Evolutionary conservation across 306 rosid species (phyloP).

Genomic region (Trifolium pratense): DNA sequence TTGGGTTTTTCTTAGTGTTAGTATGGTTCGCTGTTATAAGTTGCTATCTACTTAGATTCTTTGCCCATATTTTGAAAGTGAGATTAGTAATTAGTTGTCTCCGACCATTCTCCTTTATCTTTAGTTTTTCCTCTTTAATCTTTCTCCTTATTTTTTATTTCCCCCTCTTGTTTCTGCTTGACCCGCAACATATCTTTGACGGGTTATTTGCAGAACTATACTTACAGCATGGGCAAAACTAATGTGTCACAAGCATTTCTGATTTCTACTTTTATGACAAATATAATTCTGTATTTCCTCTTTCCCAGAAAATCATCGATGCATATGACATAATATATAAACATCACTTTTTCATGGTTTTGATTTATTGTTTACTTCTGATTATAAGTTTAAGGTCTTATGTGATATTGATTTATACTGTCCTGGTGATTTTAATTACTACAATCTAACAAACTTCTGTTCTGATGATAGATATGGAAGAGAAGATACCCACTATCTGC

Average conservation of each 20-base stretch:
- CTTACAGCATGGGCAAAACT: conserved; percentile 9
- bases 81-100: conserved; percentile 13
- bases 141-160: not conserved
- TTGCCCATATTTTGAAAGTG: conserved; percentile 31
- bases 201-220: conserved; percentile 11
- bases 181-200: not conserved
- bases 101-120: not conserved
- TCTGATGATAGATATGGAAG: conserved; percentile 82
- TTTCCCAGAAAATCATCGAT: not conserved
- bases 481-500: conserved; percentile 95
- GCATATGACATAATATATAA: not conserved
- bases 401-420: conserved; percentile 31
- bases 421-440: conserved; percentile 29
- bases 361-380: conserved; percentile 9
- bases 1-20: not conserved
- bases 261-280: conserved; percentile 8
- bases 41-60: not conserved
- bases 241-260: not conserved
- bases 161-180: conserved; percentile 1
- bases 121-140: not conserved
- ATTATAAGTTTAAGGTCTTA: conserved; percentile 27
- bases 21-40: conserved; percentile 25
- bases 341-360: not conserved
- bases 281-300: not conserved
- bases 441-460: conserved; percentile 47